Evolutionary conservation across 176 grass and related monocot species (phyloP), one percentile per base, ranked within the genome.

Genomic region (Musa acuminata): DNA sequence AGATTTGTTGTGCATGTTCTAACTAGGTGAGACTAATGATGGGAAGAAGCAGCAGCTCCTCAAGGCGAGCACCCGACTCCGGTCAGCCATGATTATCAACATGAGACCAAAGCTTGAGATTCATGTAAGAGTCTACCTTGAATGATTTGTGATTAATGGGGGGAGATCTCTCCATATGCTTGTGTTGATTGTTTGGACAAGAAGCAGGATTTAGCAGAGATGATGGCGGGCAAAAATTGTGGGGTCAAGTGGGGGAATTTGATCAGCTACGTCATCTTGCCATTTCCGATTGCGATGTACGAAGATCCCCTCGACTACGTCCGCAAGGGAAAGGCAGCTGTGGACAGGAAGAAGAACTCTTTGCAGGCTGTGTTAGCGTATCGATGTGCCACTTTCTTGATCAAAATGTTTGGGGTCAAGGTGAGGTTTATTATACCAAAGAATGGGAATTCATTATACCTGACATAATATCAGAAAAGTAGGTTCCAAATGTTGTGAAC

Each of bases 51-150:
- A 83, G 20, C 35, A 75, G 27, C 9, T n/a, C 4, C 75, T 14
- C 63, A 75, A 10, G 75, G 81, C 67, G 68, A 85, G 60, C 25
- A 80, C 82, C 52, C 29, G 82, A 0, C 25, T 99, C 21, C 77
- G 88, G 71, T 87, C 95, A 50, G 79, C 90, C 52, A 80, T 99
- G 62, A 84, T 99, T 24, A 84, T 99, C 20, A 99, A 99, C 82
- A 89, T 94, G 9, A 78, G 95, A 20, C 87, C 74, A 57, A 74
- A 77, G 24, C 88, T 88, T 48, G 90, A 90, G 68, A 73, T 99
- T 57, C 88, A 87, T 76, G 95, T 99, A 78, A 87, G 81, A 79
- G 9, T 8, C 48, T 25, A 1, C 22, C 48, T 48, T 76, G 16
- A 3, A 35, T 13, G 53, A 50, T 25, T 29, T 29, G 12, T 65